These are phyloP conservation scores for Rauvolfia tetraphylla DNA, from an alignment of 257 asterid species.

Conservation along the genomic window DNA sequence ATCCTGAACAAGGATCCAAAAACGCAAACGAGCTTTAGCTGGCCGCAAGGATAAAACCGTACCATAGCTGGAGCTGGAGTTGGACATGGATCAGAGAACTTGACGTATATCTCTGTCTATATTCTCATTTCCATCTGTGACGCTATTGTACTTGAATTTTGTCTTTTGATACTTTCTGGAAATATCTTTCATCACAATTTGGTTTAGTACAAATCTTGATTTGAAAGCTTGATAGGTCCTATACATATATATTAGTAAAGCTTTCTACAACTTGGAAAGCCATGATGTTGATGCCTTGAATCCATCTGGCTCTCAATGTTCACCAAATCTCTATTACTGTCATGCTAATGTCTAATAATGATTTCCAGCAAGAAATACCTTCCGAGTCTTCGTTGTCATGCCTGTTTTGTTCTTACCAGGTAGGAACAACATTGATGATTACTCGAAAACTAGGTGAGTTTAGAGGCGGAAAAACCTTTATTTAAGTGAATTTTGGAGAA, in stretches of 20 bases:
- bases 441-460: no score
- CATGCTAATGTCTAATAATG: no score
- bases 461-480: not conserved
- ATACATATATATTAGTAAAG: no score
- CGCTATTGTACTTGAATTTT: not conserved
- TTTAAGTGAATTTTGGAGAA: no score
- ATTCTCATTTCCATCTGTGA: not conserved
- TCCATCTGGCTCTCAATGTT: no score
- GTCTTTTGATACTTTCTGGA: not conserved
- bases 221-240: no score
- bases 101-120: not conserved
- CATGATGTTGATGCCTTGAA: no score
- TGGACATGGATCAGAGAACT: not conserved
- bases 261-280: no score
- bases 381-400: not conserved
- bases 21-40: constrained; percentile 13
- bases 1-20: constrained; percentile 19
- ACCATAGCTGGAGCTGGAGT: not conserved
- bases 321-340: no score
- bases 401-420: not conserved
- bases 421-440: not conserved
- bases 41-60: constrained; percentile 4
- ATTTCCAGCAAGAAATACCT: no score
- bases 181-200: not conserved
- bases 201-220: not conserved